A percentile compares a stretch with the other conserved stretches of the same genome.
These are phyloP conservation scores for Musa schizocarpa DNA, from an alignment of 176 grass and related monocot genomes.

Conservation along the genomic window DNA sequence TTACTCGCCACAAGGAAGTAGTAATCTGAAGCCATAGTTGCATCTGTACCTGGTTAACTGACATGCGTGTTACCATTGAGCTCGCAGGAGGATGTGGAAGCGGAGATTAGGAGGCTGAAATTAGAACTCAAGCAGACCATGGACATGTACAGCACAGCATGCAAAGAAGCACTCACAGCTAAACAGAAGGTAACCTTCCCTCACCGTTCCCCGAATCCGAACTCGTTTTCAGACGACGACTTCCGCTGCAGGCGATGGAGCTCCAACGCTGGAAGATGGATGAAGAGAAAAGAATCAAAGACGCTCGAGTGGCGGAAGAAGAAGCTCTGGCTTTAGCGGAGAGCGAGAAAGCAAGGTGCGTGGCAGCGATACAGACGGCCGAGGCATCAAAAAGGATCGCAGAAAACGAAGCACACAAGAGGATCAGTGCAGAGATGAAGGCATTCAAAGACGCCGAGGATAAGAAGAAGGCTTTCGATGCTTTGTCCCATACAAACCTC, in stretches of 20 bases:
- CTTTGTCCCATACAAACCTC: slow-evolving; percentile 9
- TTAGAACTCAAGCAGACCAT: slow-evolving; percentile 37
- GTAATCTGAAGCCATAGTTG: too few species aligned
- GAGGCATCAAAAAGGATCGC: slow-evolving; percentile 27
- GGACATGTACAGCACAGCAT: slow-evolving; percentile 38
- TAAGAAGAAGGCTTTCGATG: slow-evolving; percentile 11
- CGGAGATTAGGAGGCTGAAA: slow-evolving; percentile 30
- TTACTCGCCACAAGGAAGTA: too few species aligned
- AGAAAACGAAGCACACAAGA: slow-evolving; percentile 27
- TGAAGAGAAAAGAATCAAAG: slow-evolving; percentile 21
- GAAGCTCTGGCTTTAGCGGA: slow-evolving; percentile 24
- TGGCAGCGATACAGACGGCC: slow-evolving; percentile 27
- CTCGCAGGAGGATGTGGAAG: slow-evolving; percentile 23
- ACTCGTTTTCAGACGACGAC: neutral
- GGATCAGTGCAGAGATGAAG: slow-evolving; percentile 29
- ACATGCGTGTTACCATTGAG: too few species aligned
- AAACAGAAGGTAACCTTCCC: slow-evolving; percentile 29
- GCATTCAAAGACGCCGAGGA: slow-evolving; percentile 28
- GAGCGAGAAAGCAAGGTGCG: slow-evolving; percentile 26
- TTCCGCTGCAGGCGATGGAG: slow-evolving; percentile 19
- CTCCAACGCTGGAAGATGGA: slow-evolving; percentile 27
- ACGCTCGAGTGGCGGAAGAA: slow-evolving; percentile 28
- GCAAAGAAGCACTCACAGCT: slow-evolving; percentile 34
- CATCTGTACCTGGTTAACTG: too few species aligned
- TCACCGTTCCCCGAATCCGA: too few species aligned